Base-by-base conservation (phyloP, 2,329 filamentous ascomycete species). In the Xylaria hypoxylon region DNA sequence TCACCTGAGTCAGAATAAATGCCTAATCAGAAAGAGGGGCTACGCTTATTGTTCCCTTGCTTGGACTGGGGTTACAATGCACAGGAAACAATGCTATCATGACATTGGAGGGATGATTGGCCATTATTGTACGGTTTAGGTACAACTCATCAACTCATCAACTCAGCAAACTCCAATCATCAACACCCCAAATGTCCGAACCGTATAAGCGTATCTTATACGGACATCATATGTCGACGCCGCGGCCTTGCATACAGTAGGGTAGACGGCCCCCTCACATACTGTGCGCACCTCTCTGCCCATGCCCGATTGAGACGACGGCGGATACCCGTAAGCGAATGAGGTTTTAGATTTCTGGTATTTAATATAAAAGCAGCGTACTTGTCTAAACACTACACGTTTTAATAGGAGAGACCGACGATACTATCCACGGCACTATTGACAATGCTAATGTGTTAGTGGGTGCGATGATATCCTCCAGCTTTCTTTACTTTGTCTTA, bases 11-110 rank as follows among this genome's bases (percentile, higher is more conserved):
- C n/a, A 11, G 44, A 22, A 59, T 15, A 33, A 15, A 22, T 44
- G 11, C 15, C 24, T 19, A 17, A 47, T 56, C n/a, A 56, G n/a
- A 33, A 62, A 28, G 51, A 55, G 52, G 52, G 52, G 52, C n/a
- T 42, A 4, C 10, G 35, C 35, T 55, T 55, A 55, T n/a, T n/a
- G 11, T 19, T 11, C 28, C 38, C 38, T 19, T 40, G 31, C 38
- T 19, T 40, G 31, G 6, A 15, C 22, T 53, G 10, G 52, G 35
- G 52, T 55, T 55, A 28, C 35, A 55, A 42, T 55, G 35, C 52
- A 28, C 28, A 3, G 28, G 40, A 28, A 13, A n/a, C 40, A 45
- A 15, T 3, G 45, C 31, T 19, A 50, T 40, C 26, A 17, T 50
- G n/a, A 31, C 10, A 4, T 15, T 28, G 2, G 15, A 35, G 55